phyloP scores from a whole-genome alignment of 345 rosid genomes.

The Stellera chamaejasme region DNA sequence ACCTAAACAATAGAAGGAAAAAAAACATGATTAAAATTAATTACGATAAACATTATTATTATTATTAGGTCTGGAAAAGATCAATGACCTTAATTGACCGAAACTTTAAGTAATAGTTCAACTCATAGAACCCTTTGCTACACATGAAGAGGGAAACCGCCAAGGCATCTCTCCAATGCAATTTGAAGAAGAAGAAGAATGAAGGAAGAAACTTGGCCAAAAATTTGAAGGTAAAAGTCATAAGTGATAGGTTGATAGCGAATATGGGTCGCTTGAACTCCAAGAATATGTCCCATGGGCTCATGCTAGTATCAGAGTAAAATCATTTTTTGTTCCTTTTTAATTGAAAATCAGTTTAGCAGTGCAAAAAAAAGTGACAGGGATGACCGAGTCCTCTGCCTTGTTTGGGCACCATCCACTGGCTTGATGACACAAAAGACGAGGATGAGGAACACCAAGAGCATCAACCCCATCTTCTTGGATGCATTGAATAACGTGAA shows the following conservation, averaged over 20 bases:
- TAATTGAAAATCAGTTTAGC: no score
- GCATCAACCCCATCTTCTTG: no score
- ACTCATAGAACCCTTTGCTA: conserved; percentile 38
- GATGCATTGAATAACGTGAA: no score
- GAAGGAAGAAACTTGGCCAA: conserved; percentile 27
- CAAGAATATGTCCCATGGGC: not conserved
- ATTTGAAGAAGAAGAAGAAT: conserved; percentile 17
- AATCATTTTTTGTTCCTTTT: no score
- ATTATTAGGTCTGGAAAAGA: no score
- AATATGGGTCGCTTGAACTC: not conserved
- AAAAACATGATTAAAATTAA: not conserved
- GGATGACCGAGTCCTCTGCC: no score
- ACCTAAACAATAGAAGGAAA: conserved; percentile 1
- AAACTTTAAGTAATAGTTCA: conserved; percentile 16
- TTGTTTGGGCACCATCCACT: conserved; percentile 20
- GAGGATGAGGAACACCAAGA: not conserved
- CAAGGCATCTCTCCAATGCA: conserved; percentile 37
- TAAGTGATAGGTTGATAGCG: not conserved
- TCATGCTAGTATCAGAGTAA: conserved; percentile 15
- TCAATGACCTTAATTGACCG: conserved; percentile 18
- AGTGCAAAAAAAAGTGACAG: no score
- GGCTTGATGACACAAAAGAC: conserved; percentile 24
- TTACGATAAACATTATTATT: no score
- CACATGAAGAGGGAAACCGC: conserved; percentile 43
- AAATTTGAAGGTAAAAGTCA: conserved; percentile 24